Conservation (phyloP, 2,329 filamentous ascomycete genomes). For the Colletotrichum filicis region DNA sequence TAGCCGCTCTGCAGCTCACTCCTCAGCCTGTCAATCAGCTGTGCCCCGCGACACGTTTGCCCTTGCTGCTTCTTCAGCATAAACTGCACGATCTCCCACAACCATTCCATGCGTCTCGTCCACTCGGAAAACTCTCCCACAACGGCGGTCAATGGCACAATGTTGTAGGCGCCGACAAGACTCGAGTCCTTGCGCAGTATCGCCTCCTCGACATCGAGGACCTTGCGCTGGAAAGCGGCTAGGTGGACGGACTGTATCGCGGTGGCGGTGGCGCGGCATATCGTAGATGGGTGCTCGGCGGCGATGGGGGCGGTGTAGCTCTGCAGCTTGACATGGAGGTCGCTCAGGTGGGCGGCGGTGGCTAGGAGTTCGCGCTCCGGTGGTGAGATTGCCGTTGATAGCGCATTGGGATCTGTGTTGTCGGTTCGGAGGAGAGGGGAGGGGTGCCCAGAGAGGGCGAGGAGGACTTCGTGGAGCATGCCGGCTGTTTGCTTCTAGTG, state of each 20-base stretch:
- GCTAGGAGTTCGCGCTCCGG: conserved; percentile 85
- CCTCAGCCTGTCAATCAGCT: conserved; percentile 81
- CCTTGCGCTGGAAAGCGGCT: conserved; percentile 81
- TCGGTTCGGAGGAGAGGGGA: conserved; percentile 81
- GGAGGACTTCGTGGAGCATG: conserved; percentile 99
- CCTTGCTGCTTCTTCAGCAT: conserved; percentile 62
- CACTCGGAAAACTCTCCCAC: conserved; percentile 88
- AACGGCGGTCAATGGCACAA: conserved; percentile 89
- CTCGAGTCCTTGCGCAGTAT: conserved; percentile 81
- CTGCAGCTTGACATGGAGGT: conserved; percentile 79
- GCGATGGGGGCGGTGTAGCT: conserved; percentile 74
- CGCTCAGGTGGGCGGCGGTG: conserved; percentile 80
- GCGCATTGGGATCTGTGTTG: conserved; percentile 55
- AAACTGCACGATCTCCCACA: conserved; percentile 78
- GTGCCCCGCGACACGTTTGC: conserved; percentile 71
- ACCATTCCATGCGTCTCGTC: conserved; percentile 86
- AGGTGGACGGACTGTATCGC: conserved; percentile 81
- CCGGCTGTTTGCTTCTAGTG: conserved; percentile 28
- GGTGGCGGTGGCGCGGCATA: conserved; percentile 88
- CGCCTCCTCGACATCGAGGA: conserved; percentile 83
- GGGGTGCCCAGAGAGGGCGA: conserved; percentile 93
- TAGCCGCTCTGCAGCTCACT: conserved; percentile 88
- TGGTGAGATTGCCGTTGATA: conserved; percentile 69
- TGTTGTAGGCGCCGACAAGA: conserved; percentile 90
- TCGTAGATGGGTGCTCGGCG: conserved; percentile 78